Evolutionary conservation across 1,284 basidiomycete genomes (phyloP).

Genomic region (Athelia sp.): DNA sequence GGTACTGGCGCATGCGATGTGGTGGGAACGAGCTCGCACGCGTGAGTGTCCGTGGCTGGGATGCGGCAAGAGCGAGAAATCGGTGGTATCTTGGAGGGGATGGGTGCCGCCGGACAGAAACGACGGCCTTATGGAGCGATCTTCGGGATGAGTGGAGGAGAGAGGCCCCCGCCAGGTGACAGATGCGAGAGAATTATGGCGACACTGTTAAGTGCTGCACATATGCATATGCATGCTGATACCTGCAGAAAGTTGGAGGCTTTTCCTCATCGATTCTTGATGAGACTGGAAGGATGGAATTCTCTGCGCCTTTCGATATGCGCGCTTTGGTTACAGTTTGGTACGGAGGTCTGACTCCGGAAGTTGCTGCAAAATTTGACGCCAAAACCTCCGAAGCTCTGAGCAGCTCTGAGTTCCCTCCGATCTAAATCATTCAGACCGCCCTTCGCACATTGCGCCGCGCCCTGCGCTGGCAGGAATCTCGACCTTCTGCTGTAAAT

Average conservation of each 20-base stretch:
- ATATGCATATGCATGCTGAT: slow-evolving; percentile 97
- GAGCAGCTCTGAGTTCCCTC: too few species aligned
- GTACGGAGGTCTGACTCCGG: too few species aligned
- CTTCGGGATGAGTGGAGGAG: slow-evolving; percentile 92
- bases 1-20: slow-evolving; percentile 63
- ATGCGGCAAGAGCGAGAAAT: slow-evolving; percentile 36
- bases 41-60: slow-evolving; percentile 17
- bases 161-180: slow-evolving; percentile 62
- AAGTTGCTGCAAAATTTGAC: too few species aligned
- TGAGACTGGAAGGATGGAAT: slow-evolving; percentile 90
- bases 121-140: slow-evolving; percentile 83
- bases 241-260: slow-evolving; percentile 89
- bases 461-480: too few species aligned
- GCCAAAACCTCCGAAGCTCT: too few species aligned
- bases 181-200: slow-evolving; percentile 92
- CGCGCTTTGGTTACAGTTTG: too few species aligned
- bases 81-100: too few species aligned
- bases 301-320: slow-evolving; percentile 76
- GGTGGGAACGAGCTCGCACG: slow-evolving; percentile 38
- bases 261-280: slow-evolving; percentile 97
- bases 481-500: too few species aligned
- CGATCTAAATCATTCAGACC: too few species aligned
- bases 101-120: slow-evolving; percentile 69
- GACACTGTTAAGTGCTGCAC: slow-evolving; percentile 96
- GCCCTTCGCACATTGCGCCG: too few species aligned